Conservation (phyloP, 2,329 filamentous ascomycete genomes). For the Fusarium chaquense region DNA sequence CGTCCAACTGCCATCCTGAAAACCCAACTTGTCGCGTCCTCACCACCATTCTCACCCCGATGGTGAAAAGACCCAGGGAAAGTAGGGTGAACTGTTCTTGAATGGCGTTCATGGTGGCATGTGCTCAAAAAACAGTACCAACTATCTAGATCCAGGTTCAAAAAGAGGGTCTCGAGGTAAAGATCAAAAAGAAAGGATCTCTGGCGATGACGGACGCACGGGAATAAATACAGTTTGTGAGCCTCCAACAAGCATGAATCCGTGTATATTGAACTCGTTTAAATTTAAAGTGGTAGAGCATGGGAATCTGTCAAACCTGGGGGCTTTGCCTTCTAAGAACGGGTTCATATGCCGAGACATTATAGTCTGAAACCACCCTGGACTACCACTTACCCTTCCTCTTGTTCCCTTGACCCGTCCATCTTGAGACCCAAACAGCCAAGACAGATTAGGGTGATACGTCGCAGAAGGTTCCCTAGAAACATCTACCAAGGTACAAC, state of each 20-base stretch:
- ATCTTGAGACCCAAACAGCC: too few relatives aligned
- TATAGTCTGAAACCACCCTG: background rate
- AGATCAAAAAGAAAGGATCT: background rate
- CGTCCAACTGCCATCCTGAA: slow-evolving; percentile 35
- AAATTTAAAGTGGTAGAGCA: background rate
- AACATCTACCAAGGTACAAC: background rate
- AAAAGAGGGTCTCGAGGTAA: background rate
- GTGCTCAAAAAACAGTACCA: background rate
- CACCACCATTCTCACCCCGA: slow-evolving; percentile 28
- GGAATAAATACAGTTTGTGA: background rate
- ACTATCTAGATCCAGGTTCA: background rate
- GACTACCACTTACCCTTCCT: too few relatives aligned
- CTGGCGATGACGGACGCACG: background rate
- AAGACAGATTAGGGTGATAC: background rate
- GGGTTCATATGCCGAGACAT: slow-evolving; percentile 1
- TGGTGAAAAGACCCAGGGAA: slow-evolving; percentile 37
- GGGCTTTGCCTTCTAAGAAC: background rate
- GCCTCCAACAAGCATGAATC: background rate
- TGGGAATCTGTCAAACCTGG: background rate
- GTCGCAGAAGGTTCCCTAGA: background rate
- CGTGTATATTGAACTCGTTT: background rate
- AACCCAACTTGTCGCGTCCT: slow-evolving; percentile 34
- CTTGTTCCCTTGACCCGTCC: background rate
- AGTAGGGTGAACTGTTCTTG: slow-evolving; percentile 42
- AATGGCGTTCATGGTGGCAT: slow-evolving; percentile 32